Evolutionary conservation across 257 asterid species (phyloP).

Genomic region (Solanum pinnatisectum): DNA sequence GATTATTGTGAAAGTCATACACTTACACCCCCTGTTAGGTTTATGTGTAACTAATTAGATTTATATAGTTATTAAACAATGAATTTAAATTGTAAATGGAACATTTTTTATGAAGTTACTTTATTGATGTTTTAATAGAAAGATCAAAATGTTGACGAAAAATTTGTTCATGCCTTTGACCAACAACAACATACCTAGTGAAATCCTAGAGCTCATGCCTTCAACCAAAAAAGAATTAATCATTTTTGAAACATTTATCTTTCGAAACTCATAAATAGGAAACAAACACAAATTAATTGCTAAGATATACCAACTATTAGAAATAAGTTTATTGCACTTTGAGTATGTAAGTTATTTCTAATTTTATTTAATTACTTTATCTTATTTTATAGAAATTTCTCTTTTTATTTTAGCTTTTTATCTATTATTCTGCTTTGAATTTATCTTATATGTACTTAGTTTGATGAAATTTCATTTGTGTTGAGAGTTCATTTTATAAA

Average conservation of each 20-base stretch:
- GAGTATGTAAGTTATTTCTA: background rate
- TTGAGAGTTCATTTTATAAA: background rate
- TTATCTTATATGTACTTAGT: background rate
- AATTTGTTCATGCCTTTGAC: background rate
- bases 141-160: background rate
- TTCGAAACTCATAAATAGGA: background rate
- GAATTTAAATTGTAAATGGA: background rate
- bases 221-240: background rate
- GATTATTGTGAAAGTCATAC: background rate
- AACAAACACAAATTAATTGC: background rate
- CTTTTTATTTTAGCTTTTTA: background rate
- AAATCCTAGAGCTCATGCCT: no score
- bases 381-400: background rate
- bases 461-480: background rate
- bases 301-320: background rate
- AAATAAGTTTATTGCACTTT: background rate
- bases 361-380: background rate
- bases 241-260: background rate
- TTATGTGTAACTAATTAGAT: background rate
- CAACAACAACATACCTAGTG: background rate
- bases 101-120: background rate
- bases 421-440: background rate
- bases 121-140: background rate
- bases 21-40: background rate
- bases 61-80: background rate